Evolutionary conservation across 139 green algal species (phyloP).

Genomic region (Spirogloea muscicola): DNA sequence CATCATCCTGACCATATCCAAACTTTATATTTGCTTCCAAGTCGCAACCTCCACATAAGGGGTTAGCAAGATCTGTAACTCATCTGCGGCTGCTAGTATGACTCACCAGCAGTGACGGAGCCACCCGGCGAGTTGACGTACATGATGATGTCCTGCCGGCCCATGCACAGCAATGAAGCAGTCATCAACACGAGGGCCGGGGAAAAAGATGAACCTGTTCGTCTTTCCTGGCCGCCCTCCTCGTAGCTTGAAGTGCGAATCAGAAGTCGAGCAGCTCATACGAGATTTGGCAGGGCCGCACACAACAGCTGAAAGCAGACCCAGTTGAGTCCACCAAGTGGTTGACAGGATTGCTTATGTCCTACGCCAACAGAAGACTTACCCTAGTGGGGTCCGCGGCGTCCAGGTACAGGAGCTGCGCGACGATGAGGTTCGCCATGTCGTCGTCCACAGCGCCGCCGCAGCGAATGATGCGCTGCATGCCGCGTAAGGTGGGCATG

Average conservation of each 20-base stretch:
- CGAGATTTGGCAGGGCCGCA: no score
- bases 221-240: no score
- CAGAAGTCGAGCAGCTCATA: no score
- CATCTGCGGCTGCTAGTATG: no score
- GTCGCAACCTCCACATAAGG: background rate
- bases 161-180: no score
- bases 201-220: no score
- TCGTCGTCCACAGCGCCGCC: slow-evolving; percentile 99
- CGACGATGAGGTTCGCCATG: slow-evolving; percentile 98
- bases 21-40: background rate
- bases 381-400: slow-evolving; percentile 64
- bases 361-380: slow-evolving; percentile 8
- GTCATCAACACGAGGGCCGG: no score
- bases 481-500: background rate
- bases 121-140: slow-evolving; percentile 98
- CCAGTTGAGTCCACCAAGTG: background rate
- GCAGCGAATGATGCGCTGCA: slow-evolving; percentile 77
- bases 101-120: slow-evolving; percentile 50
- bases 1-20: background rate
- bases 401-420: slow-evolving; percentile 96
- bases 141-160: slow-evolving; percentile 85
- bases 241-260: no score
- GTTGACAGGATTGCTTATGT: no score
- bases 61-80: background rate
- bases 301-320: background rate